Percentiles rank a stretch among this genome's conserved stretches.
These are phyloP conservation scores for Suaeda aralocaspica DNA, from an alignment of 148 eudicot species.

Conservation along the genomic window DNA sequence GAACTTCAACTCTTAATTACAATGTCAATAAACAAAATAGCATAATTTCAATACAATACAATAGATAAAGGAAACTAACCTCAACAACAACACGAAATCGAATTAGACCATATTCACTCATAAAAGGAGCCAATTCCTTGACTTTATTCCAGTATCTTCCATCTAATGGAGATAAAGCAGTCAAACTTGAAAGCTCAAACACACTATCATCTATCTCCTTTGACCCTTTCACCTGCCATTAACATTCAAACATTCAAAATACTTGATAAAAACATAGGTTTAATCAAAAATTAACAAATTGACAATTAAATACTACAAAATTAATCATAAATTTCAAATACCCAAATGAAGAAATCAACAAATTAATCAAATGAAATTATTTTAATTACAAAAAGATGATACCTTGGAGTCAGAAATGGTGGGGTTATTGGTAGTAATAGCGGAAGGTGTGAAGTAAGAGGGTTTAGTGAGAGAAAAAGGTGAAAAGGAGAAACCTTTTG, in stretches of 20 bases:
- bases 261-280: neutral
- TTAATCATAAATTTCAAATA: no score
- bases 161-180: constrained; percentile 74
- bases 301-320: neutral
- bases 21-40: neutral
- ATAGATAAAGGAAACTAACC: constrained; percentile 33
- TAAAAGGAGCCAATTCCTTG: constrained; percentile 69
- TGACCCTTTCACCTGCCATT: constrained; percentile 43
- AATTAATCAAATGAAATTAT: no score
- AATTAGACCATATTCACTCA: constrained; percentile 87
- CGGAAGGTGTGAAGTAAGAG: constrained; percentile 17
- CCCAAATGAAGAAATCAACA: no score
- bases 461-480: constrained; percentile 13
- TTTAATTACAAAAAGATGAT: neutral
- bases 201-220: constrained; percentile 29
- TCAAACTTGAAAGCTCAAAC: constrained; percentile 59
- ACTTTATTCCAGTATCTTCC: constrained; percentile 84
- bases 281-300: neutral
- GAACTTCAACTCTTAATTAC: neutral
- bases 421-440: constrained; percentile 17
- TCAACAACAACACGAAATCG: constrained; percentile 70
- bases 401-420: constrained; percentile 29
- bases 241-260: neutral
- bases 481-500: constrained; percentile 6
- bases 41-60: neutral